phyloP scores from a whole-genome alignment of 208 protist genomes.

The Tritrichomonas musculus region DNA sequence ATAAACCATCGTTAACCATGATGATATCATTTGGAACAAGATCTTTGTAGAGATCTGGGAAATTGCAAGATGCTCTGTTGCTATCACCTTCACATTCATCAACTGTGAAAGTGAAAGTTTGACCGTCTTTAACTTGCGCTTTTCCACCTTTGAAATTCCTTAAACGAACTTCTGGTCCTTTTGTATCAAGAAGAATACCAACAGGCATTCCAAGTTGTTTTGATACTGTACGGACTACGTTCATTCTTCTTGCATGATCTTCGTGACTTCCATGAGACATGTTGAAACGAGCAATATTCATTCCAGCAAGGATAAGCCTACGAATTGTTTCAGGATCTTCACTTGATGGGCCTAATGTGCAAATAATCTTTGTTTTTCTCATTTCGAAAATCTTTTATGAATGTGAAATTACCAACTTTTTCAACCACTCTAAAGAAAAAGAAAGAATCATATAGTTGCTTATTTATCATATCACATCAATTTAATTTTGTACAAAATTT shows the following conservation, averaged over 20 bases:
- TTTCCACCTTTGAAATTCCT: slow-evolving; percentile 46
- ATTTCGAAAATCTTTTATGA: too few species aligned
- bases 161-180: slow-evolving; percentile 54
- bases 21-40: slow-evolving; percentile 67
- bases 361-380: slow-evolving; percentile 50
- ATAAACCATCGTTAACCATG: slow-evolving; percentile 88
- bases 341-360: slow-evolving; percentile 52
- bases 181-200: slow-evolving; percentile 48
- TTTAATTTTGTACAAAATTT: too few species aligned
- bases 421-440: too few species aligned
- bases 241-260: slow-evolving; percentile 43
- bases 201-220: slow-evolving; percentile 35
- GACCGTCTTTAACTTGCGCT: not conserved
- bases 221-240: slow-evolving; percentile 31
- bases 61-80: not conserved
- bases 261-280: slow-evolving; percentile 51
- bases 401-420: too few species aligned
- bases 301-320: slow-evolving; percentile 43
- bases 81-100: not conserved
- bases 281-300: slow-evolving; percentile 50
- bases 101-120: not conserved
- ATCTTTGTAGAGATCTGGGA: slow-evolving; percentile 47
- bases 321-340: slow-evolving; percentile 44
- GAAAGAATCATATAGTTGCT: too few species aligned
- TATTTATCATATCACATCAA: too few species aligned